Percentiles rank a stretch among this genome's conserved stretches.
These are phyloP conservation scores for Mycotypha africana DNA, from an alignment of 371 early-diverging fungal species.

Conservation along the genomic window DNA sequence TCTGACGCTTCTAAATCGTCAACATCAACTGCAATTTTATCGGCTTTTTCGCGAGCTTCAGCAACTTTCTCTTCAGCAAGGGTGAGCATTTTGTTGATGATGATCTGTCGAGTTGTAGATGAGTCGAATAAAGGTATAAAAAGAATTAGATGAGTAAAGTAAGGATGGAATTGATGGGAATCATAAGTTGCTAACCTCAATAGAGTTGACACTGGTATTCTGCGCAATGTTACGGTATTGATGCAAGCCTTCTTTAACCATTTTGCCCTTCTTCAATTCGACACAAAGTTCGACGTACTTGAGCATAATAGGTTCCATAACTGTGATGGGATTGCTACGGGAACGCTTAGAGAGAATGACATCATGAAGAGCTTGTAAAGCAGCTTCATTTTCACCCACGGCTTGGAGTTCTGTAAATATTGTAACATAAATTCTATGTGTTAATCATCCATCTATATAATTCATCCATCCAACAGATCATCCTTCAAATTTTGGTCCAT, in stretches of 20 bases:
- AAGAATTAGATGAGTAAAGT: background rate
- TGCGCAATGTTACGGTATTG: constrained; percentile 97
- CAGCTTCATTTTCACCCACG: constrained; percentile 83
- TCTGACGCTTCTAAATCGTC: constrained; percentile 96
- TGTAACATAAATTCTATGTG: constrained; percentile 4
- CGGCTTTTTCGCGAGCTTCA: constrained; percentile 90
- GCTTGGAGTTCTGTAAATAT: constrained; percentile 77
- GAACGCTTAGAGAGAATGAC: constrained; percentile 85
- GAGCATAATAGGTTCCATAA: constrained; percentile 89
- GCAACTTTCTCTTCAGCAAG: constrained; percentile 84
- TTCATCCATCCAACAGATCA: constrained; percentile 15
- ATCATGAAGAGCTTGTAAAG: constrained; percentile 87
- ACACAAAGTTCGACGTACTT: constrained; percentile 93
- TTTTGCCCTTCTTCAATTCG: constrained; percentile 73
- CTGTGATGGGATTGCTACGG: constrained; percentile 69
- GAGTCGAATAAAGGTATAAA: background rate
- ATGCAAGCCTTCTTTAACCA: constrained; percentile 92
- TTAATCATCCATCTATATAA: constrained; percentile 15
- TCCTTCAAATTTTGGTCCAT: no score
- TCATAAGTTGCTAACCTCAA: constrained; percentile 85
- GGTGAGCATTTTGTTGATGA: constrained; percentile 83
- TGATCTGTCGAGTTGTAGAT: constrained; percentile 36
- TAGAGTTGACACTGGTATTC: constrained; percentile 84
- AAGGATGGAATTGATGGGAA: background rate
- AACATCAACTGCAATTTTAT: constrained; percentile 78